phyloP scores from a whole-genome alignment of 345 rosid species.

The Pugionium dolabratum region DNA sequence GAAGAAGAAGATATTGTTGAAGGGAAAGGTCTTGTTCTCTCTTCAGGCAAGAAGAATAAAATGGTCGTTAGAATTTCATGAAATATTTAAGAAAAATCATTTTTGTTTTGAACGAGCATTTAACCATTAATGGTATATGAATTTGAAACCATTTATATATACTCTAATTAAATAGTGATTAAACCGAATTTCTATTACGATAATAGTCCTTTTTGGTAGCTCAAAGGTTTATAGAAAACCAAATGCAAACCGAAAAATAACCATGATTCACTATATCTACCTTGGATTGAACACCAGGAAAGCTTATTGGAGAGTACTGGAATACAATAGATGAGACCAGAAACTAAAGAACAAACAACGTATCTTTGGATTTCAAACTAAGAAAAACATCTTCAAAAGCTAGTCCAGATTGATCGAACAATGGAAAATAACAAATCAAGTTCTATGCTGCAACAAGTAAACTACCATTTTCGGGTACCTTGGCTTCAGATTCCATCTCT shows the following conservation, averaged over 20 bases:
- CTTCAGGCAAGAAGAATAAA: constrained; percentile 96
- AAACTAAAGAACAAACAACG: constrained; percentile 24
- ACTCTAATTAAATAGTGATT: no score
- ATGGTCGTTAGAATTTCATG: constrained; percentile 78
- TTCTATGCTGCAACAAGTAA: constrained; percentile 37
- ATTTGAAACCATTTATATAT: no score
- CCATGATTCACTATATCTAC: background rate
- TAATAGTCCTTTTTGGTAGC: no score
- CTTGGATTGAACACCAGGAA: constrained; percentile 18
- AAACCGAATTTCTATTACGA: no score
- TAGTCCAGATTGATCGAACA: constrained; percentile 22
- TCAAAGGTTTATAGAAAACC: background rate
- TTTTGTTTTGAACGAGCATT: constrained; percentile 1
- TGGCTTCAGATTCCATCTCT: constrained; percentile 64
- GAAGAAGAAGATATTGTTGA: constrained; percentile 76
- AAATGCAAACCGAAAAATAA: constrained; percentile 1
- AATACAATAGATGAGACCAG: constrained; percentile 5
- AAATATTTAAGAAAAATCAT: constrained; percentile 15
- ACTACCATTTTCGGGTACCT: constrained; percentile 33
- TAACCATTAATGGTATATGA: background rate
- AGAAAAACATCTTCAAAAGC: constrained; percentile 32
- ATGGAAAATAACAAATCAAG: background rate
- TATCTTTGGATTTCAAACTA: constrained; percentile 20
- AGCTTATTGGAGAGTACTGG: constrained; percentile 20
- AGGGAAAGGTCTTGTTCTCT: constrained; percentile 84